phyloP scores from a whole-genome alignment of 116 monocot genomes.

The Thalassia testudinum region DNA sequence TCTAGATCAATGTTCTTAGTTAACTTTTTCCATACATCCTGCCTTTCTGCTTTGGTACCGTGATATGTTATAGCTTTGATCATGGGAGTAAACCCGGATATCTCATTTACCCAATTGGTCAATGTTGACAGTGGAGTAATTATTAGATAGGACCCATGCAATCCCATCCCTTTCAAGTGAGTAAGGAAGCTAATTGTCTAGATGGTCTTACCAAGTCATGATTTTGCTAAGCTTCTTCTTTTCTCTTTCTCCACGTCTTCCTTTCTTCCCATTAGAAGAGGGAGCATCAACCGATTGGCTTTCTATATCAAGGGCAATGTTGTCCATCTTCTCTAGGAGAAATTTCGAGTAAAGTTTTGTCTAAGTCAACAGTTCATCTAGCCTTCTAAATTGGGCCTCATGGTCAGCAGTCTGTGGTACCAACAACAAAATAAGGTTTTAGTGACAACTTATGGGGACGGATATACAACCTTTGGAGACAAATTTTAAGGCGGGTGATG shows the following conservation, averaged over 20 bases:
- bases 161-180: constrained; percentile 88
- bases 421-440: too few relatives aligned
- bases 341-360: constrained; percentile 32
- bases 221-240: constrained; percentile 13
- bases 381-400: constrained; percentile 15
- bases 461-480: too few relatives aligned
- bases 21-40: constrained; percentile 41
- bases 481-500: constrained; percentile 16
- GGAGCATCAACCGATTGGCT: constrained; percentile 1
- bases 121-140: constrained; percentile 95
- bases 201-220: constrained; percentile 94
- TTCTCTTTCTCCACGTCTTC: constrained; percentile 23
- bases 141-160: constrained; percentile 75
- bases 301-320: constrained; percentile 24
- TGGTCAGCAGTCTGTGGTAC: constrained; percentile 11
- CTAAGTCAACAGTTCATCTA: constrained; percentile 36
- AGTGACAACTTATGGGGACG: too few relatives aligned
- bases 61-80: constrained; percentile 67
- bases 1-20: constrained; percentile 46
- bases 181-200: constrained; percentile 92
- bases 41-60: constrained; percentile 55
- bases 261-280: constrained; percentile 9
- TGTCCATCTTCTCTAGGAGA: constrained; percentile 42
- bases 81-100: constrained; percentile 76
- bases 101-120: constrained; percentile 87